phyloP scores from a whole-genome alignment of 495 filamentous ascomycete species.

The Tuber microsphaerosporum region DNA sequence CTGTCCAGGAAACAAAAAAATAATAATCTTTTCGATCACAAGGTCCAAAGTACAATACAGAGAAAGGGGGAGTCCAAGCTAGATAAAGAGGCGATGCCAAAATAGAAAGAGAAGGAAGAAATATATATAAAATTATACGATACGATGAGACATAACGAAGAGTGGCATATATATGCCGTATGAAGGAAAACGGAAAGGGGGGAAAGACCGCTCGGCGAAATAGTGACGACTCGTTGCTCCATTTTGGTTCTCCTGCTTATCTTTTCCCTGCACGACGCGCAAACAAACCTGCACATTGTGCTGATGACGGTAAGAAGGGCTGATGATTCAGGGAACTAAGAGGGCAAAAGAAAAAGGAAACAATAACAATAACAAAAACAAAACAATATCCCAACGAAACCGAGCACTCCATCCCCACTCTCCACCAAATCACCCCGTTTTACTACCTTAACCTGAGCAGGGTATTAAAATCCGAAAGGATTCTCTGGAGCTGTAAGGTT shows the following conservation, averaged over 20 bases:
- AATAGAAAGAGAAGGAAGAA: neutral
- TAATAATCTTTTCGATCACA: neutral
- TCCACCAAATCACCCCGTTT: neutral
- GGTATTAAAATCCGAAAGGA: constrained; percentile 75
- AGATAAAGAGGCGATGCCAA: neutral
- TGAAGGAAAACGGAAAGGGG: neutral
- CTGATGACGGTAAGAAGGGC: neutral
- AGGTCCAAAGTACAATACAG: neutral
- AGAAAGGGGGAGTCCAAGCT: neutral
- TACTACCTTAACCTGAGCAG: neutral
- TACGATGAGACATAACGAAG: neutral
- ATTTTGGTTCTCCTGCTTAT: neutral
- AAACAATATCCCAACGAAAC: neutral
- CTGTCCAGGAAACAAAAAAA: neutral
- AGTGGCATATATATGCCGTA: neutral
- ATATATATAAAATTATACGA: constrained; percentile 3
- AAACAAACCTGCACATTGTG: neutral
- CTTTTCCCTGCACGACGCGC: neutral
- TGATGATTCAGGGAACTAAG: neutral
- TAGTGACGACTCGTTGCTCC: neutral
- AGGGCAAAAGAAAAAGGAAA: neutral
- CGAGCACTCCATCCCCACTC: neutral
- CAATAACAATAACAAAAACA: neutral
- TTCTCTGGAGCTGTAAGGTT: constrained; percentile 67
- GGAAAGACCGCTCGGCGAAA: neutral